A percentile compares a stretch with the other conserved stretches of the same genome.
Evolutionary conservation across 2,329 filamentous ascomycete species (phyloP).

Genomic region (Colletotrichum sidae): DNA sequence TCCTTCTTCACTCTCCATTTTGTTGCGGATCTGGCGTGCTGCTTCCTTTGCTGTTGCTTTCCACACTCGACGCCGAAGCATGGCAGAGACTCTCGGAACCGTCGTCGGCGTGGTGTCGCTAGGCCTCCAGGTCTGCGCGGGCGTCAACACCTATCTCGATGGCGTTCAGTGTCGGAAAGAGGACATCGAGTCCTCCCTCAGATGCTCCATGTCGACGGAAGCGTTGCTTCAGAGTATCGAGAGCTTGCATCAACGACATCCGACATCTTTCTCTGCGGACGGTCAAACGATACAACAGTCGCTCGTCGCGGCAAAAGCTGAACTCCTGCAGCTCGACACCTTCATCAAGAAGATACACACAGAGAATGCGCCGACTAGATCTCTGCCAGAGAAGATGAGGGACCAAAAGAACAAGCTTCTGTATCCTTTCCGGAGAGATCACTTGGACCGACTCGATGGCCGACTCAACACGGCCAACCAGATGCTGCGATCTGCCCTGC

Average conservation of each 20-base stretch:
- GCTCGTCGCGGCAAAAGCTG: neutral
- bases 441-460: neutral
- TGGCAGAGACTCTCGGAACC: constrained; percentile 6
- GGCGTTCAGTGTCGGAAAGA: constrained; percentile 8
- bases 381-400: neutral
- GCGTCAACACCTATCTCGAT: neutral
- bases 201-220: neutral
- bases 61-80: neutral
- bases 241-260: rapidly evolving
- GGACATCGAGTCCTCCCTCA: neutral
- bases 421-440: constrained; percentile 3
- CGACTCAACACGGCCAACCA: neutral
- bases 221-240: neutral
- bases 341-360: neutral
- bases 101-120: constrained; percentile 4
- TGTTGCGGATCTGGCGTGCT: no score
- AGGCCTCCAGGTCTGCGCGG: constrained; percentile 2
- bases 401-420: neutral
- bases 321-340: neutral
- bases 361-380: neutral
- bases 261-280: rapidly evolving
- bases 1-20: no score
- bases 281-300: neutral
- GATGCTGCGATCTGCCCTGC: neutral
- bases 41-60: no score